phyloP scores from a whole-genome alignment of 78 protist species.

The Dictyostelium purpureum region DNA sequence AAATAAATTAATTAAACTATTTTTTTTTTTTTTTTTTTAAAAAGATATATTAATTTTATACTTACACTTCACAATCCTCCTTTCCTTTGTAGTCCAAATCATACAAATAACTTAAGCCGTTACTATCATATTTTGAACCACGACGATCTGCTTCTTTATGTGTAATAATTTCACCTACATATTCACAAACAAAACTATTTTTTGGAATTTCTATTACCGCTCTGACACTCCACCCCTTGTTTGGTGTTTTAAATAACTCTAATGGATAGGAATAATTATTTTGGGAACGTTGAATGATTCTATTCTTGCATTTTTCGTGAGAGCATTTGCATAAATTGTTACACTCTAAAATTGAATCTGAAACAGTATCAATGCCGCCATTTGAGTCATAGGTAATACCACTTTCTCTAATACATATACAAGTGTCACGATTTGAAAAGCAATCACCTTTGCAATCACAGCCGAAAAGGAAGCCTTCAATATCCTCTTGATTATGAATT shows the following conservation, averaged over 20 bases:
- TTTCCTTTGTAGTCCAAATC: slow-evolving; percentile 34
- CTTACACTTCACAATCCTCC: neutral
- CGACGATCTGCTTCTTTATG: slow-evolving; percentile 77
- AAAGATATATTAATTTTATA: neutral
- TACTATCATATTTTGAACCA: slow-evolving; percentile 58
- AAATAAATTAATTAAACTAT: no score
- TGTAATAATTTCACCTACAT: slow-evolving; percentile 82
- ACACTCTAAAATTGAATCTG: slow-evolving; percentile 70
- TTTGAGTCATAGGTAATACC: neutral
- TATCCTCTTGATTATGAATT: neutral
- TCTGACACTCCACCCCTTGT: slow-evolving; percentile 84
- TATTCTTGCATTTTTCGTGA: slow-evolving; percentile 16
- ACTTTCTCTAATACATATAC: slow-evolving; percentile 14
- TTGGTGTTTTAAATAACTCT: slow-evolving; percentile 58
- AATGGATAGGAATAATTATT: neutral
- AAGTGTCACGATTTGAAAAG: neutral
- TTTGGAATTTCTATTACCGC: slow-evolving; percentile 27
- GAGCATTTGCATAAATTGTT: slow-evolving; percentile 58
- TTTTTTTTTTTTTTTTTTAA: neutral
- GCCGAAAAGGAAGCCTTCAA: neutral
- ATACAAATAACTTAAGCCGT: slow-evolving; percentile 51
- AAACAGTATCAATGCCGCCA: neutral
- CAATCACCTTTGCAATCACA: slow-evolving; percentile 71
- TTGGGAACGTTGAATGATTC: slow-evolving; percentile 61
- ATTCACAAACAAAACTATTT: slow-evolving; percentile 83